Percentiles rank a stretch among this genome's conserved stretches.
Evolutionary conservation across 225 moss, liverwort and hornwort species (phyloP).

Genomic region (Anthoceros angustus): DNA sequence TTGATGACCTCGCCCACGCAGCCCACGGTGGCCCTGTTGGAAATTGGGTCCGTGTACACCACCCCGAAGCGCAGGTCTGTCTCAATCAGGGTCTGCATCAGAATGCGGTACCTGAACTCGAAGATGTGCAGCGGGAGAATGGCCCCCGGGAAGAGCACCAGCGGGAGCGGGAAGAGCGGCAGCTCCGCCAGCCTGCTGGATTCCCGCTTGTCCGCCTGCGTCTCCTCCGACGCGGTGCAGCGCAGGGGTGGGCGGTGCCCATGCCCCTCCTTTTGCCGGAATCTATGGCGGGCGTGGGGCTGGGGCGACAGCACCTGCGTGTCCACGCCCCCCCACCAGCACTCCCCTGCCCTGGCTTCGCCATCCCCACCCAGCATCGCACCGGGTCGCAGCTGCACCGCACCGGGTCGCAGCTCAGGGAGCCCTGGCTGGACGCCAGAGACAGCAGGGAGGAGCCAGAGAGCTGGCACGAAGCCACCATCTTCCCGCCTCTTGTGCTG

Average conservation of each 20-base stretch:
- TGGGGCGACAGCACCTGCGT: neutral
- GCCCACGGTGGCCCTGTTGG: constrained; percentile 74
- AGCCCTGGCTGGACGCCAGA: constrained; percentile 10
- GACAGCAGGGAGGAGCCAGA: constrained; percentile 12
- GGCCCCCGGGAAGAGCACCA: constrained; percentile 59
- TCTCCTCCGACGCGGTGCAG: constrained; percentile 23
- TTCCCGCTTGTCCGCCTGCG: constrained; percentile 31
- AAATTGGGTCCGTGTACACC: constrained; percentile 63
- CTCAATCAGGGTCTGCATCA: constrained; percentile 99
- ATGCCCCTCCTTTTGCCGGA: neutral
- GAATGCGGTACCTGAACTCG: constrained; percentile 95
- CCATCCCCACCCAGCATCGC: neutral
- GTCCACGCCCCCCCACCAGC: neutral
- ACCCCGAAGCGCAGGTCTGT: constrained; percentile 92
- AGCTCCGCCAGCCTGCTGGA: constrained; percentile 63
- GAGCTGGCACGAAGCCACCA: constrained; percentile 23
- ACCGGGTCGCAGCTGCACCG: too few species aligned
- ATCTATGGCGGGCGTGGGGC: neutral
- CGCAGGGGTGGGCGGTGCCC: constrained; percentile 3
- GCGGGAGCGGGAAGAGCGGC: constrained; percentile 85
- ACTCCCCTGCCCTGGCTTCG: neutral
- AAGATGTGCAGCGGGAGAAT: constrained; percentile 92
- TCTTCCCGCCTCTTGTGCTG: constrained; percentile 5
- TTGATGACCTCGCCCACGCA: constrained; percentile 96
- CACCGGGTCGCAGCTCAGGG: too few species aligned